These are phyloP conservation scores for Auxenochlorella protothecoides DNA, from an alignment of 139 green algal species.

Conservation along the genomic window DNA sequence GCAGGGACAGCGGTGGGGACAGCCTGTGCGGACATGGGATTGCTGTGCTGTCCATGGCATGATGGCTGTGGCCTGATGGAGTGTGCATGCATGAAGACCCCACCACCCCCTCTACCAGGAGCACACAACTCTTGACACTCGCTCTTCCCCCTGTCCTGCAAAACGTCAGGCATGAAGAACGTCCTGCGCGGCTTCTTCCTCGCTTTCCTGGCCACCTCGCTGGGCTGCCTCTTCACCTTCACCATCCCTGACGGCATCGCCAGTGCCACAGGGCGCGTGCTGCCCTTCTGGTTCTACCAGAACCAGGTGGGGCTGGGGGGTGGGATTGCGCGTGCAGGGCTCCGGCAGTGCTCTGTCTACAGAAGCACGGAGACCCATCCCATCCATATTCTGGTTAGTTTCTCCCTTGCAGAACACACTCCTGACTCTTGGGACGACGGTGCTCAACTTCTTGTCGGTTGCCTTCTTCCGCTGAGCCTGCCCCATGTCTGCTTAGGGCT, in stretches of 20 bases:
- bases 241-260: constrained; percentile 33
- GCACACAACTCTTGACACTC: too few species aligned
- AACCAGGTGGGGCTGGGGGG: constrained; percentile 9
- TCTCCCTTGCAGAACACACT: not conserved
- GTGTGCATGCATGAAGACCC: too few species aligned
- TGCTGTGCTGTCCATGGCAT: too few species aligned
- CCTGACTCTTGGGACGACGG: constrained; percentile 15
- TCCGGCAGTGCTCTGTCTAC: too few species aligned
- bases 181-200: constrained; percentile 34
- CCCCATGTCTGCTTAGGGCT: too few species aligned
- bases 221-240: constrained; percentile 33
- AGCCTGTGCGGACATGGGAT: too few species aligned
- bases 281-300: constrained; percentile 52
- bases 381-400: too few species aligned
- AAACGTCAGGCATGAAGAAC: constrained; percentile 23
- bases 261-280: constrained; percentile 11
- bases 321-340: too few species aligned
- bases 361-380: too few species aligned
- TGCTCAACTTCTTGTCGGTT: constrained; percentile 18
- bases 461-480: constrained; percentile 5
- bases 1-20: too few species aligned
- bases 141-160: not conserved
- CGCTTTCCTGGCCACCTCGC: constrained; percentile 42
- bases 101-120: too few species aligned
- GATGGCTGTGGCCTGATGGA: too few species aligned